These are phyloP conservation scores for Aaosphaeria pasadenensis DNA, from an alignment of 2,329 filamentous ascomycete genomes.

Conservation along the genomic window DNA sequence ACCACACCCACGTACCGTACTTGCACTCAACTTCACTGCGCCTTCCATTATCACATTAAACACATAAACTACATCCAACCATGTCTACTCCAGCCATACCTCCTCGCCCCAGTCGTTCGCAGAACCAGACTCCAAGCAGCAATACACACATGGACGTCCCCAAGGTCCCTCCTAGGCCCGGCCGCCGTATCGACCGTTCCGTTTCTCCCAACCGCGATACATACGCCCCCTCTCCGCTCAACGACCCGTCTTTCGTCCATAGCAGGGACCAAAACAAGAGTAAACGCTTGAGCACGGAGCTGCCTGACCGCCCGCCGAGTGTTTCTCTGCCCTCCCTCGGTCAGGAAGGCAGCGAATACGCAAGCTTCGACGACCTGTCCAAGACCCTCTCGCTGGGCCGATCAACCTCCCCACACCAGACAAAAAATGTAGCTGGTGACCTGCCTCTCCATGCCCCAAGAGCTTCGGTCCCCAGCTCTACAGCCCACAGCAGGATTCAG, in stretches of 20 bases:
- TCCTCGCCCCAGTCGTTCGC: conserved; percentile 58
- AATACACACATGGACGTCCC: conserved; percentile 56
- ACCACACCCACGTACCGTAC: conserved; percentile 1
- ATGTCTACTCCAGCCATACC: conserved; percentile 58
- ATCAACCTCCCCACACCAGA: conserved; percentile 62
- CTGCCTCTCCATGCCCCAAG: conserved; percentile 86
- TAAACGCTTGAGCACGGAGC: conserved; percentile 34
- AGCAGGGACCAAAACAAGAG: conserved; percentile 28
- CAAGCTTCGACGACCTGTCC: conserved; percentile 51
- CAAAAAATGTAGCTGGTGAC: conserved; percentile 73
- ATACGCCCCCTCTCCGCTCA: conserved; percentile 82
- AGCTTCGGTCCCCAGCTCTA: conserved; percentile 76
- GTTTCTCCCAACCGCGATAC: conserved; percentile 63
- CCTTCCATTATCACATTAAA: conserved; percentile 1
- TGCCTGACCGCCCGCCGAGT: conserved; percentile 64
- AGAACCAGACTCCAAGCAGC: conserved; percentile 42
- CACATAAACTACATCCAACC: conserved; percentile 16
- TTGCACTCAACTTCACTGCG: background rate
- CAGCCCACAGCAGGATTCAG: conserved; percentile 79
- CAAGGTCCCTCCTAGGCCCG: conserved; percentile 75
- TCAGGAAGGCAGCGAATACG: conserved; percentile 88
- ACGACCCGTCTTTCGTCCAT: conserved; percentile 60
- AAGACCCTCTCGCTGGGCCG: conserved; percentile 30
- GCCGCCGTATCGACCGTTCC: conserved; percentile 67
- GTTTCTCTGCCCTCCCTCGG: conserved; percentile 82